These are phyloP conservation scores for Polyporus tsugae DNA, from an alignment of 1,284 basidiomycete genomes.

Conservation along the genomic window DNA sequence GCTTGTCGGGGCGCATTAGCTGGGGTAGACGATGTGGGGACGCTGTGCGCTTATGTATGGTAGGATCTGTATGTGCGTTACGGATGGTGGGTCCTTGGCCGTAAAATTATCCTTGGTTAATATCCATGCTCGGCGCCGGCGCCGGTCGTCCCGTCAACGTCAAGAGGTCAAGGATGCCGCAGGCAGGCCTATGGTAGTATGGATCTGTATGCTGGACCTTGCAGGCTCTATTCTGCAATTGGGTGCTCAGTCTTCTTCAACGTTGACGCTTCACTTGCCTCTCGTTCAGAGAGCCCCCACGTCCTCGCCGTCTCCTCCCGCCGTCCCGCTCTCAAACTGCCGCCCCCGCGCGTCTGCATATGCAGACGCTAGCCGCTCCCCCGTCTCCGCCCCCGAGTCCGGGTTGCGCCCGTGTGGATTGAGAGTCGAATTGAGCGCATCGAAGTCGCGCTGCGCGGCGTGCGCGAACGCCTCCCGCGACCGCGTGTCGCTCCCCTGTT, in stretches of 20 bases:
- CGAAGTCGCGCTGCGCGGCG: slow-evolving; percentile 40
- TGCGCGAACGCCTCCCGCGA: slow-evolving; percentile 36
- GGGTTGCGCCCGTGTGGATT: slow-evolving; percentile 41
- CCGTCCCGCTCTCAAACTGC: slow-evolving; percentile 35
- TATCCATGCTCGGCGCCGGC: not conserved
- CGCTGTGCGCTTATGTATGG: slow-evolving; percentile 19
- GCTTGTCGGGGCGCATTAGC: not conserved
- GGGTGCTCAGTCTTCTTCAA: not conserved
- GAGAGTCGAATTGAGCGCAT: slow-evolving; percentile 38
- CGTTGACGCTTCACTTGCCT: not conserved
- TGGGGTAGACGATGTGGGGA: not conserved
- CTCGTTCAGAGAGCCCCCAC: not conserved
- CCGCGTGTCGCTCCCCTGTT: slow-evolving; percentile 40
- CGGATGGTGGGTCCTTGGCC: slow-evolving; percentile 9
- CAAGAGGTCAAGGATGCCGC: too few species aligned
- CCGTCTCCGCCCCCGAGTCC: slow-evolving; percentile 38
- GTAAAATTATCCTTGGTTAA: slow-evolving; percentile 26
- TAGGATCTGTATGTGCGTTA: slow-evolving; percentile 21
- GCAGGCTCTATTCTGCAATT: too few species aligned
- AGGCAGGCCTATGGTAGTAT: too few species aligned
- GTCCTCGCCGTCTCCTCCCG: slow-evolving; percentile 31
- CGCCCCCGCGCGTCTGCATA: slow-evolving; percentile 38
- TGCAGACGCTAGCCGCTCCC: slow-evolving; percentile 38
- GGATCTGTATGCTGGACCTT: too few species aligned
- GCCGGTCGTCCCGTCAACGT: not conserved